These are phyloP conservation scores for Aspergillus thermomutatus DNA, from an alignment of 2,329 filamentous ascomycete species.

Conservation along the genomic window DNA sequence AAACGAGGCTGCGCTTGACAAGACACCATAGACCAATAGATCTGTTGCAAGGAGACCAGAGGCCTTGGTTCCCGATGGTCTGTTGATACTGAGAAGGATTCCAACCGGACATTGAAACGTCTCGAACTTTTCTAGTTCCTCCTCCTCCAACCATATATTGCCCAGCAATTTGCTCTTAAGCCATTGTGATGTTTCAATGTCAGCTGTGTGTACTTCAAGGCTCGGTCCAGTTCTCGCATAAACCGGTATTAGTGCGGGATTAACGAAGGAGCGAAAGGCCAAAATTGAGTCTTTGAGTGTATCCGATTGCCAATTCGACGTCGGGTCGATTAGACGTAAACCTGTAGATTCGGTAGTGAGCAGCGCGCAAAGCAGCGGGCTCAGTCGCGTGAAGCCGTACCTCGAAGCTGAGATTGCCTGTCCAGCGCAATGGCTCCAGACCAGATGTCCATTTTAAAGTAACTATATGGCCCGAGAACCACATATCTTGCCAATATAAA, in stretches of 20 bases:
- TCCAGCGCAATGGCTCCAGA: constrained; percentile 31
- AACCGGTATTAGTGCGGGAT: constrained; percentile 39
- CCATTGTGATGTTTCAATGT: constrained; percentile 35
- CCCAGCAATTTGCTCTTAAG: constrained; percentile 36
- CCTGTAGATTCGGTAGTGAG: constrained; percentile 22
- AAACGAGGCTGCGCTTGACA: constrained; percentile 28
- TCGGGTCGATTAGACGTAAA: constrained; percentile 33
- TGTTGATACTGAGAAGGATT: constrained; percentile 33
- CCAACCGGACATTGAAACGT: constrained; percentile 39
- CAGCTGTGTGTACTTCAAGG: constrained; percentile 37
- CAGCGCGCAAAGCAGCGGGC: background rate
- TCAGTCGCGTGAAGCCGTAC: constrained; percentile 18
- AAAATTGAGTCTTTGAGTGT: constrained; percentile 33
- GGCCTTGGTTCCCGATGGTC: constrained; percentile 12
- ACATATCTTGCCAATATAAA: constrained; percentile 11
- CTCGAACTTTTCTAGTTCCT: constrained; percentile 26
- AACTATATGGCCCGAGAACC: constrained; percentile 4
- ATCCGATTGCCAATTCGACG: constrained; percentile 31
- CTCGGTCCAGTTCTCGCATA: constrained; percentile 39
- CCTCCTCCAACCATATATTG: constrained; percentile 32
- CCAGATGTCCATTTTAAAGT: constrained; percentile 36
- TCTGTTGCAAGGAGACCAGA: constrained; percentile 28
- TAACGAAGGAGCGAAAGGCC: constrained; percentile 34
- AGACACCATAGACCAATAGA: constrained; percentile 37
- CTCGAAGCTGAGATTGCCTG: constrained; percentile 27